These are phyloP conservation scores for Fusarium coffeatum DNA, from an alignment of 2,329 filamentous ascomycete species.

Conservation along the genomic window DNA sequence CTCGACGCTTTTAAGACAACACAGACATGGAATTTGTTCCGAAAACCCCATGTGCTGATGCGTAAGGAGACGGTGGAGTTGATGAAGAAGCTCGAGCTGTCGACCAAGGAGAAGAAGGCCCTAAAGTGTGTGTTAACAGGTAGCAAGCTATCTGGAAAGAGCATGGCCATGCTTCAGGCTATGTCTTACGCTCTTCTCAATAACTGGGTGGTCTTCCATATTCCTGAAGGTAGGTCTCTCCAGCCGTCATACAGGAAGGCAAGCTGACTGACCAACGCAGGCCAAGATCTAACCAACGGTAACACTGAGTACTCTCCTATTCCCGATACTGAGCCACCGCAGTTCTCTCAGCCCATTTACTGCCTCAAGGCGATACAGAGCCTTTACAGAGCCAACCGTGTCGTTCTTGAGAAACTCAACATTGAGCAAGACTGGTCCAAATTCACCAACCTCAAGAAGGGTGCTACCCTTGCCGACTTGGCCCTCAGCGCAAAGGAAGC, in stretches of 20 bases:
- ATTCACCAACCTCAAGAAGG: conserved; percentile 60
- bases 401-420: conserved; percentile 67
- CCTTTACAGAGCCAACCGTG: conserved; percentile 77
- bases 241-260: background rate
- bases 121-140: conserved; percentile 78
- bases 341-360: conserved; percentile 84
- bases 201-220: conserved; percentile 87
- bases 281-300: conserved; percentile 82
- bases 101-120: conserved; percentile 64
- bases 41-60: conserved; percentile 81
- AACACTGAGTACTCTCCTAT: conserved; percentile 83
- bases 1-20: conserved; percentile 90
- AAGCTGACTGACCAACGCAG: conserved; percentile 51
- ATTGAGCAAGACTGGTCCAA: conserved; percentile 59
- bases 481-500: conserved; percentile 77
- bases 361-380: conserved; percentile 78
- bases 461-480: conserved; percentile 75
- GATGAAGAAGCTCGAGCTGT: conserved; percentile 69
- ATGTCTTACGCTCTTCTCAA: conserved; percentile 84
- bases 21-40: conserved; percentile 89
- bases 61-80: conserved; percentile 82
- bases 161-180: conserved; percentile 84
- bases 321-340: conserved; percentile 64
- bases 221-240: conserved; percentile 78
- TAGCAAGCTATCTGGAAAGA: conserved; percentile 83